A percentile compares a stretch with the other conserved stretches of the same genome.
Evolutionary conservation across 106 monocot genomes (phyloP).

Genomic region (Dendrobium huoshanense): DNA sequence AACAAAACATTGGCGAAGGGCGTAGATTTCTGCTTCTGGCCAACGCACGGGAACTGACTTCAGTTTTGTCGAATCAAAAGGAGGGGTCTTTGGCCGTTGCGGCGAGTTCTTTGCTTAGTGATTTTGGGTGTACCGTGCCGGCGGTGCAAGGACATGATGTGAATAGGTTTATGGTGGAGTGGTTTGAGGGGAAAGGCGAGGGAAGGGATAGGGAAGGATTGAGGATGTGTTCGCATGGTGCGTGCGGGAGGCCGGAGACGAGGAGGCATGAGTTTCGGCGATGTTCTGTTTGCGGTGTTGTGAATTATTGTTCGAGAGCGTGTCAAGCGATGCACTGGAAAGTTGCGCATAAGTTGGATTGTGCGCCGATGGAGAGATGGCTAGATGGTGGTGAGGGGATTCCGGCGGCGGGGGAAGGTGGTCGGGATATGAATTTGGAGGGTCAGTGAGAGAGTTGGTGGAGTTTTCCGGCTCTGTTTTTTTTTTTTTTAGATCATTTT

Average conservation of each 20-base stretch:
- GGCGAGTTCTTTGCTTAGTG: conserved; percentile 15
- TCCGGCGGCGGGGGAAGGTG: not conserved
- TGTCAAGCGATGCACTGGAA: conserved; percentile 19
- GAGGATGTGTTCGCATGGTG: conserved; percentile 30
- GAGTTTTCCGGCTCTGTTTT: not conserved
- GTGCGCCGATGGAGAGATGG: conserved; percentile 5
- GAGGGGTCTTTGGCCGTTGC: not conserved
- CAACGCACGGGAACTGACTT: not conserved
- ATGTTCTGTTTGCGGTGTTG: conserved; percentile 29
- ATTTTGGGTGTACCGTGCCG: conserved; percentile 5
- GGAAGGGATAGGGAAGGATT: not conserved
- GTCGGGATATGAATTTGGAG: not conserved
- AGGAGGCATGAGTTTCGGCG: conserved; percentile 30
- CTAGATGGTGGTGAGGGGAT: not conserved
- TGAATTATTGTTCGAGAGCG: conserved; percentile 32
- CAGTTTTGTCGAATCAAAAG: not conserved
- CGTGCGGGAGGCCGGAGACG: conserved; percentile 41
- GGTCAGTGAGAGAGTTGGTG: not conserved
- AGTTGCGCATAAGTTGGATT: conserved; percentile 6
- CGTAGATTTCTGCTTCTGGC: not conserved
- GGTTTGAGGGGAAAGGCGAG: not conserved
- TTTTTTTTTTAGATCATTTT: not conserved
- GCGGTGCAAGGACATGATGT: conserved; percentile 13
- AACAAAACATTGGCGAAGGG: conserved; percentile 1
- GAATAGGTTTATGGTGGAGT: conserved; percentile 19